Evolutionary conservation across 169 alveolate genomes (phyloP).

Genomic region (Plasmodium fragile): DNA sequence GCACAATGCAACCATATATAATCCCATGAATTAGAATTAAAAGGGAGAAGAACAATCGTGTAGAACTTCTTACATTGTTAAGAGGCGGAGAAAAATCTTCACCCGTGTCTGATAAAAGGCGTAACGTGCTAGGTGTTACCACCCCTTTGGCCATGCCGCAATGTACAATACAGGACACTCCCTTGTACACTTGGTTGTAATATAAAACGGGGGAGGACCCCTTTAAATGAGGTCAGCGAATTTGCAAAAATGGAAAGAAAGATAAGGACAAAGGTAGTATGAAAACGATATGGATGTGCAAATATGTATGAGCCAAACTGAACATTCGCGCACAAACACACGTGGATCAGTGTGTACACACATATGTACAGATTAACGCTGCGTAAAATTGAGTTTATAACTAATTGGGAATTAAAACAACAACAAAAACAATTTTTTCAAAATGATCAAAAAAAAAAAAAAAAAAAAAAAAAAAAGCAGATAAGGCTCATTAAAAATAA

Average conservation of each 20-base stretch:
- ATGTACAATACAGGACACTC: not conserved
- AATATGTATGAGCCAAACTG: not conserved
- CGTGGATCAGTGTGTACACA: not conserved
- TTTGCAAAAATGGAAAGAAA: not conserved
- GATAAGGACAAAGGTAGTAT: not conserved
- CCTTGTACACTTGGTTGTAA: not conserved
- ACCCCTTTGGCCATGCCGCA: not conserved
- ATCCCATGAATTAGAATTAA: not conserved
- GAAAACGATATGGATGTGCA: not conserved
- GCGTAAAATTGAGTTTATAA: not conserved
- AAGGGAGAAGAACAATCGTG: not conserved
- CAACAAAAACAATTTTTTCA: not conserved
- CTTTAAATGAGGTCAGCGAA: not conserved
- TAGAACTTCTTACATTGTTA: not conserved
- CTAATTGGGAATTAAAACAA: conserved; percentile 8
- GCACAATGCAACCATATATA: not conserved
- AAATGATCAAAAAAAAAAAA: not conserved
- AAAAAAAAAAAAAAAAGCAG: not conserved
- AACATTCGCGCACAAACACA: not conserved
- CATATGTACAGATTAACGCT: not conserved
- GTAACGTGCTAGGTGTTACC: not conserved
- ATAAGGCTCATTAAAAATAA: no score
- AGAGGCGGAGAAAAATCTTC: not conserved
- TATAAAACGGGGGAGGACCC: not conserved
- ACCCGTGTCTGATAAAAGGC: not conserved